phyloP scores from a whole-genome alignment of 2,329 filamentous ascomycete genomes.

The Diatrype stigma region DNA sequence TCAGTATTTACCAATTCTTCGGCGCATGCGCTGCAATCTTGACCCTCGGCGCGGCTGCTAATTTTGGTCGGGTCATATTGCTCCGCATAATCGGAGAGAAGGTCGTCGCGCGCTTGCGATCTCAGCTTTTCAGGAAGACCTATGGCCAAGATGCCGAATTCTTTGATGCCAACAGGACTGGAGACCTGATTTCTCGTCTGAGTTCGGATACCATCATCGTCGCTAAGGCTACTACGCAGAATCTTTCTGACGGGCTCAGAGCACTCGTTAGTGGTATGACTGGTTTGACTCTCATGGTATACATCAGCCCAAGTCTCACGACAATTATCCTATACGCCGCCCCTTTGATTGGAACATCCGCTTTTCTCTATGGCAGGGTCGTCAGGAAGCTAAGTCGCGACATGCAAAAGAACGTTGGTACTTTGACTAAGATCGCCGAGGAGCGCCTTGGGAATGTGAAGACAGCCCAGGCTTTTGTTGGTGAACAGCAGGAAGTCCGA shows the following conservation, averaged over 20 bases:
- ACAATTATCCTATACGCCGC: slow-evolving; percentile 82
- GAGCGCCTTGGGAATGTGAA: slow-evolving; percentile 96
- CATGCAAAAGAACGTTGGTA: slow-evolving; percentile 91
- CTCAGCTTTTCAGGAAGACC: slow-evolving; percentile 84
- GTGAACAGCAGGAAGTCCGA: slow-evolving; percentile 82
- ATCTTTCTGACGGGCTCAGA: slow-evolving; percentile 91
- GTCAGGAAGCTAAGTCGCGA: slow-evolving; percentile 86
- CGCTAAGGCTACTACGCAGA: slow-evolving; percentile 97
- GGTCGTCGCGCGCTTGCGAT: slow-evolving; percentile 84
- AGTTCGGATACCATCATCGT: slow-evolving; percentile 97
- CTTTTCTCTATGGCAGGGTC: slow-evolving; percentile 85
- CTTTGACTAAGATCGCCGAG: slow-evolving; percentile 93
- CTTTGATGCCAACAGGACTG: slow-evolving; percentile 95
- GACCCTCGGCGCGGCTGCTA: slow-evolving; percentile 79
- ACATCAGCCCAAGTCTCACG: slow-evolving; percentile 86
- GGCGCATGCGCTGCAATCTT: slow-evolving; percentile 71
- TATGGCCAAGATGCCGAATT: slow-evolving; percentile 98
- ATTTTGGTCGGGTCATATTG: slow-evolving; percentile 90
- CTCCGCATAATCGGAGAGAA: slow-evolving; percentile 91
- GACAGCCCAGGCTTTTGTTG: slow-evolving; percentile 93
- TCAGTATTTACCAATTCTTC: slow-evolving; percentile 87
- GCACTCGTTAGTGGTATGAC: slow-evolving; percentile 85
- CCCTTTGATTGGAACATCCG: slow-evolving; percentile 83
- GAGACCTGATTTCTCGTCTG: slow-evolving; percentile 90
- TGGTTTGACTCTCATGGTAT: slow-evolving; percentile 92